Conservation (phyloP, 768 basidiomycete species). For the Russula virescens region DNA sequence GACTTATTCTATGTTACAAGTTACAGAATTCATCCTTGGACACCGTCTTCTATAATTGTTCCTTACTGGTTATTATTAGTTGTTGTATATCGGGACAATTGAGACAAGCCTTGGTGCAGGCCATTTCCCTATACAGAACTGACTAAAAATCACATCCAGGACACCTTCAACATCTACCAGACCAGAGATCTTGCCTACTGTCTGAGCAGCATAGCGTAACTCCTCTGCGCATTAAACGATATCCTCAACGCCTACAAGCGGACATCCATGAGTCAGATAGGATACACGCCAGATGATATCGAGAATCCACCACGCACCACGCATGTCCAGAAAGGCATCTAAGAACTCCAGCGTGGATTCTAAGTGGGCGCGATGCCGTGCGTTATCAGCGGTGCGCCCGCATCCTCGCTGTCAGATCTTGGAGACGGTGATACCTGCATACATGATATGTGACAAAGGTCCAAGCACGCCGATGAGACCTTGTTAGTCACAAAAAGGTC, state of each 20-base stretch:
- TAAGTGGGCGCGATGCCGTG: constrained; percentile 73
- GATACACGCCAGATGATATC: background rate
- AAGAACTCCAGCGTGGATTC: constrained; percentile 57
- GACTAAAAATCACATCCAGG: constrained; percentile 72
- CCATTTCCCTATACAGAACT: constrained; percentile 53
- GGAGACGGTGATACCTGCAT: constrained; percentile 20
- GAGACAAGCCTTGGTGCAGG: no score
- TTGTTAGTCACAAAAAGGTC: background rate
- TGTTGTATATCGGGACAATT: no score
- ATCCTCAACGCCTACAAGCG: constrained; percentile 50
- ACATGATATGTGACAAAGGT: background rate
- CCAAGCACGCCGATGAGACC: background rate
- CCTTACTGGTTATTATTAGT: no score
- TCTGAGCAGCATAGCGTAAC: constrained; percentile 75
- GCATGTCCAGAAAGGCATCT: constrained; percentile 50
- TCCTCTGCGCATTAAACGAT: constrained; percentile 83
- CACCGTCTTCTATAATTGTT: no score
- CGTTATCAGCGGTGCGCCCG: constrained; percentile 57
- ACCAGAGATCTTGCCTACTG: constrained; percentile 82
- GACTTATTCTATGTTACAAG: no score
- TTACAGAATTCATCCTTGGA: no score
- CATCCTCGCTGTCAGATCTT: constrained; percentile 24
- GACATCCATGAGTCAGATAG: background rate
- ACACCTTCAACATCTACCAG: constrained; percentile 78
- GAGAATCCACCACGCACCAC: constrained; percentile 30